Evolutionary conservation across 768 basidiomycete species (phyloP), one percentile per base, ranked within the genome.

Genomic region (Ramaria sp.): DNA sequence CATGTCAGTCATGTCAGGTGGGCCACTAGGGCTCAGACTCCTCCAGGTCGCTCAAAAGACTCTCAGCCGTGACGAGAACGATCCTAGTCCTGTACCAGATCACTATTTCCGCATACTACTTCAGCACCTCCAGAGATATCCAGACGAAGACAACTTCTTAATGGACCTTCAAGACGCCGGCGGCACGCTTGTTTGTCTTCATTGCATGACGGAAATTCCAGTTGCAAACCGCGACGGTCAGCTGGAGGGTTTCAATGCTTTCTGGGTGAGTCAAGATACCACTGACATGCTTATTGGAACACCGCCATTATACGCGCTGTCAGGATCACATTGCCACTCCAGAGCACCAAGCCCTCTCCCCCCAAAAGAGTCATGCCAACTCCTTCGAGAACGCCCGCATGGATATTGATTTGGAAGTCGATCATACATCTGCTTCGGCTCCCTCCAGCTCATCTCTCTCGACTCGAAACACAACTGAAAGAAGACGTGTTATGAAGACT

Each of bases 111-210:
- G 45, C 27, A 36, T 39, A 22, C 30, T 59, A 15, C n/a, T 18
- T 5, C 34, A 48, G 12, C 52, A 52, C 34, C 45, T 59, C 22
- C 15, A 39, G 12, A 34, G 7, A 22, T 37, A 59, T 37, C 58
- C 58, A 18, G 41, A 55, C 2, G 58, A 59, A 44, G 47, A 48
- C 43, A 43, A 59, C 16, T 59, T 59, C 39, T 39, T 54, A n/a
- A 57, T 57, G 24, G 55, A 59, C 34, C 32, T 48, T 34, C 24
- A 43, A 27, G 58, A 57, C 22, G 38, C 37, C 20, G 55, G 55
- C 34, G 30, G 48, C 45, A 47, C 34, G 37, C 15, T 51, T n/a
- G 45, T 32, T 32, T 48, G 52, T 28, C 37, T 52, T 20, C 9
- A 48, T 30, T 48, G 51, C 32, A 37, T 27, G n/a, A 20, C 30